Evolutionary conservation across 2,329 filamentous ascomycete species (phyloP).

Genomic region (Alternaria gansuensis): DNA sequence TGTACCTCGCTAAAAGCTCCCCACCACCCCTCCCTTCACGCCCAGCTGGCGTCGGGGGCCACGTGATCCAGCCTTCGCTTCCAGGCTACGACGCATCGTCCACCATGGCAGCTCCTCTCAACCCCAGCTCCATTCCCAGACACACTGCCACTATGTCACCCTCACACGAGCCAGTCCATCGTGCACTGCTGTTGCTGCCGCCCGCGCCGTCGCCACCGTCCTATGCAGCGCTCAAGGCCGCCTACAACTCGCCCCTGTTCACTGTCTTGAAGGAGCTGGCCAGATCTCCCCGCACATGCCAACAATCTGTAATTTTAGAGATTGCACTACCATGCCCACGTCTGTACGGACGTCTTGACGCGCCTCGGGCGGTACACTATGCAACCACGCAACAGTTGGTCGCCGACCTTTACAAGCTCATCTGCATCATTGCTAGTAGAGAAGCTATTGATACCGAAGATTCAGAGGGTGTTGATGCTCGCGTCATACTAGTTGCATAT

Average conservation of each 20-base stretch:
- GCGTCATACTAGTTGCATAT: conserved; percentile 77
- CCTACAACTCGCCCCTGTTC: conserved; percentile 55
- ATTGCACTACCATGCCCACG: conserved; percentile 71
- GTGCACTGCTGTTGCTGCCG: conserved; percentile 57
- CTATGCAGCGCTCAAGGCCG: conserved; percentile 54
- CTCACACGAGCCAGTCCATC: conserved; percentile 27
- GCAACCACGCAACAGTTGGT: conserved; percentile 75
- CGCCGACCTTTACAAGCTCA: conserved; percentile 78
- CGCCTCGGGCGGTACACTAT: conserved; percentile 69
- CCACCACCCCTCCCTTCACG: conserved; percentile 24
- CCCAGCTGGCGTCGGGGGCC: not conserved
- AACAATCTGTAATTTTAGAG: conserved; percentile 59
- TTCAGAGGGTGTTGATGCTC: conserved; percentile 76
- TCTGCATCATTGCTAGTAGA: conserved; percentile 75
- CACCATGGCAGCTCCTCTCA: not conserved
- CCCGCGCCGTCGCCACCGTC: conserved; percentile 54
- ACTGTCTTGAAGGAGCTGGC: conserved; percentile 56
- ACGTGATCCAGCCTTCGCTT: not conserved
- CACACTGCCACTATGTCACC: conserved; percentile 40
- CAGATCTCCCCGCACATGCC: conserved; percentile 39
- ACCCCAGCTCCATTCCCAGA: not conserved
- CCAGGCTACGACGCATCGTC: not conserved
- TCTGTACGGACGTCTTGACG: conserved; percentile 62
- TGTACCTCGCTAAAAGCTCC: conserved; percentile 22
- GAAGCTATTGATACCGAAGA: conserved; percentile 70